Evolutionary conservation across 192 early-diverging fungal genomes (phyloP), one percentile per base, ranked within the genome.

Genomic region (Dissophora globulifera): DNA sequence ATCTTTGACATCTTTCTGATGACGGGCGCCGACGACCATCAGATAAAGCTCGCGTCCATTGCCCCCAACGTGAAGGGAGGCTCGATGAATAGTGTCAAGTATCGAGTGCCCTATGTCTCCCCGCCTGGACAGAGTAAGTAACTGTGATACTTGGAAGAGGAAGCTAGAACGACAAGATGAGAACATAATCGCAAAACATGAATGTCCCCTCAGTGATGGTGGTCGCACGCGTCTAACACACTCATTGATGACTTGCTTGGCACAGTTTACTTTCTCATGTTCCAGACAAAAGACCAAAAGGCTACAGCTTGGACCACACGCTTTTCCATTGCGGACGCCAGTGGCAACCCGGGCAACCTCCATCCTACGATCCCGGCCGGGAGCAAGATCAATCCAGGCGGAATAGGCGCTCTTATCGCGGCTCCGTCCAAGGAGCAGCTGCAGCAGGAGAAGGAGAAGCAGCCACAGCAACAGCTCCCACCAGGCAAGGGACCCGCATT

Each of bases 231-330:
- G 6, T 13, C 13, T 9, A 6, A 13, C 35, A 38, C 35, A 9
- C 7, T 13, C 35, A 13, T 13, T 38, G 13, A 38, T 9, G 13
- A 38, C 35, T 38, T 13, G n/a, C 22, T 22, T 19, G 22, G n/a
- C 22, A 33, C 26, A 76, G 72, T 76, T 27, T 76, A 76, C 51
- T 76, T 76, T 41, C 23, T 76, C 3, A 76, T 76, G 72, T 76
- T 76, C 53, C 58, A 76, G 31, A 67, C 72, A 12, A 66, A 49
- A 40, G 64, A 76, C 35, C 35, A 22, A 3, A 61, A 49, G n/a
- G n/a, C 11, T 0, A 67, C 45, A 1, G 63, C 71, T 30, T 76
- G 71, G 71, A 63, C 71, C 4, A 76, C 71, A 13, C 71, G 71
- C 1, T 76, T 76, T 46, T 66, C 71, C 13, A 76, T 76, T 17